A percentile compares a stretch with the other conserved stretches of the same genome.
These are phyloP conservation scores for Suillus bovinus DNA, from an alignment of 768 basidiomycete genomes.

Conservation along the genomic window DNA sequence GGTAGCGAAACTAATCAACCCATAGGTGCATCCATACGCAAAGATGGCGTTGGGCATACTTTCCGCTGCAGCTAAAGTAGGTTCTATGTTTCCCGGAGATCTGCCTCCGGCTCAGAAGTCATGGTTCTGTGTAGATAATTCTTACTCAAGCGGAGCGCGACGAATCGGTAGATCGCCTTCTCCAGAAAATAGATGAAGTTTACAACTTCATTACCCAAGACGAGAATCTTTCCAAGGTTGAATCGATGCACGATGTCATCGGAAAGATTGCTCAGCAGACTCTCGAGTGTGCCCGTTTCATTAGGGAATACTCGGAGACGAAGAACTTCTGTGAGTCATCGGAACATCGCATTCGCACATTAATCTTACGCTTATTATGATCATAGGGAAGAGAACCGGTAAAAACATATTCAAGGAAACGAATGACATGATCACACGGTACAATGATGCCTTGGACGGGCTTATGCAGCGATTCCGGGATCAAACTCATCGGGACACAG, in stretches of 20 bases:
- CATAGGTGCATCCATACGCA: conserved; percentile 9
- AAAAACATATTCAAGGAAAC: not conserved
- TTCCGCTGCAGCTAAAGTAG: not conserved
- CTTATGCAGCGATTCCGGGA: conserved; percentile 4
- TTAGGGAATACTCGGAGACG: conserved; percentile 25
- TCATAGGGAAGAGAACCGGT: not conserved
- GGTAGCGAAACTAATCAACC: not conserved
- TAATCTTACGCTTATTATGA: not conserved
- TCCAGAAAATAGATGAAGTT: not conserved
- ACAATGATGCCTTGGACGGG: not conserved
- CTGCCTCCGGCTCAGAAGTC: not conserved
- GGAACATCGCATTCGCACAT: not conserved
- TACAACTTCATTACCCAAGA: conserved; percentile 2
- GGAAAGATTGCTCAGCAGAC: conserved; percentile 20
- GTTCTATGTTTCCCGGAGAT: not conserved
- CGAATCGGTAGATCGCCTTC: not conserved
- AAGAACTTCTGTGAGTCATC: conserved; percentile 20
- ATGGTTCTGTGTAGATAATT: not conserved
- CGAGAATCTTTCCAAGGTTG: not conserved
- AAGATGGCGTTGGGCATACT: conserved; percentile 11
- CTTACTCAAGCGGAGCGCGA: conserved; percentile 9
- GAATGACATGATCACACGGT: not conserved
- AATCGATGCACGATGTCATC: not conserved
- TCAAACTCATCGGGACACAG: not conserved
- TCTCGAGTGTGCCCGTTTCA: conserved; percentile 30